phyloP scores from a whole-genome alignment of 1,139 yeast genomes.

The Yamadazyma dushanensis region DNA sequence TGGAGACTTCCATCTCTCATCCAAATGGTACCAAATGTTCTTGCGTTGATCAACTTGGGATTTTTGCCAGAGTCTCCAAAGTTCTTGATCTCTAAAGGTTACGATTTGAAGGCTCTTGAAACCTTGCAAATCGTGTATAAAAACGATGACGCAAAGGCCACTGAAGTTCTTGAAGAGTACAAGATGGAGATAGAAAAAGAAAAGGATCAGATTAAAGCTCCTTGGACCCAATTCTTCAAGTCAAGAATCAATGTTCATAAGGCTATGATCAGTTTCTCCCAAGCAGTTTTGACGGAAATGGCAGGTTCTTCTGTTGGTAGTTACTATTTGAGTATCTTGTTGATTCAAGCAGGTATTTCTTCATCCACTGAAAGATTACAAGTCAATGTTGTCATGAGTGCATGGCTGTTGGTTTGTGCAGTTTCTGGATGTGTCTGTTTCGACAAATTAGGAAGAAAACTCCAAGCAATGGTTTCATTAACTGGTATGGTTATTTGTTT shows the following conservation, averaged over 20 bases:
- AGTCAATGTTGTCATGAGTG: constrained; percentile 15
- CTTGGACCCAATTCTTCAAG: constrained; percentile 14
- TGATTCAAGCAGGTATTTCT: constrained; percentile 15
- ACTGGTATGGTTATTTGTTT: constrained; percentile 15
- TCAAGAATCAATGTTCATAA: constrained; percentile 14
- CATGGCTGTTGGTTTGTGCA: constrained; percentile 16
- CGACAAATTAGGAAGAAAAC: constrained; percentile 16
- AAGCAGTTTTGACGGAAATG: constrained; percentile 17
- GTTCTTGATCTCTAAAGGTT: constrained; percentile 12
- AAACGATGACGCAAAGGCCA: too few relatives aligned
- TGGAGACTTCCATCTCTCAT: constrained; percentile 14
- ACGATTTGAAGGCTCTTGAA: constrained; percentile 8
- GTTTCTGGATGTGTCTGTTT: constrained; percentile 11
- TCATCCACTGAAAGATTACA: constrained; percentile 12
- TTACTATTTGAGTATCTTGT: constrained; percentile 15
- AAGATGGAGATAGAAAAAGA: neutral
- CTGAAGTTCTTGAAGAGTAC: constrained; percentile 1
- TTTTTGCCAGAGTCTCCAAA: constrained; percentile 18
- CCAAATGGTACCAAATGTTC: constrained; percentile 11
- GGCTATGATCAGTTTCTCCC: constrained; percentile 13
- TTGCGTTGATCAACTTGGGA: constrained; percentile 9
- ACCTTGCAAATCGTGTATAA: neutral
- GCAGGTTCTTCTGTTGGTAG: constrained; percentile 20
- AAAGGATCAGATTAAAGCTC: constrained; percentile 3
- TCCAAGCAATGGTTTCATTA: constrained; percentile 11